These are phyloP conservation scores for Circinella minor DNA, from an alignment of 371 early-diverging fungal genomes.

Conservation along the genomic window DNA sequence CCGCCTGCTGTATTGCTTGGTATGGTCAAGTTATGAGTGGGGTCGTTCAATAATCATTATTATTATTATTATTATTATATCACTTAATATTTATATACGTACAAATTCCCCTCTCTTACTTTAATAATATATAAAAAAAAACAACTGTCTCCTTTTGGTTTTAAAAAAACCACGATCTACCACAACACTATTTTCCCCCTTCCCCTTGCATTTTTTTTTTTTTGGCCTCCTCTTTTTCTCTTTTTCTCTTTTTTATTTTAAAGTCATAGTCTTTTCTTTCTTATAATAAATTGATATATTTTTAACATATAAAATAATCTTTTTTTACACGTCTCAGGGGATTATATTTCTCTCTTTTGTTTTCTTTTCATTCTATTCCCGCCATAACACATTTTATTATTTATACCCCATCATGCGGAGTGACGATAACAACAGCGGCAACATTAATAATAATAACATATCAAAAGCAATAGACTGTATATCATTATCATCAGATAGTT, in stretches of 20 bases:
- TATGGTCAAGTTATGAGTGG: not conserved
- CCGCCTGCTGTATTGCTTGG: conserved; percentile 10
- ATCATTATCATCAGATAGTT: not conserved
- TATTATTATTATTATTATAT: not conserved
- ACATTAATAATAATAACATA: not conserved
- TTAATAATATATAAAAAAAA: no score
- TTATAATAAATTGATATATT: no score
- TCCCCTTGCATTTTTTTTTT: conserved; percentile 18
- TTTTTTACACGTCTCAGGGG: not conserved
- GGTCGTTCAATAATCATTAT: not conserved
- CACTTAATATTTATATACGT: no score
- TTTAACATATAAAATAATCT: not conserved
- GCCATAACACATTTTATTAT: conserved; percentile 5
- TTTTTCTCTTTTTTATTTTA: conserved; percentile 9
- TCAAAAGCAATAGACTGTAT: not conserved
- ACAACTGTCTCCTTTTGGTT: not conserved
- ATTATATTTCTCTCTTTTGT: not conserved
- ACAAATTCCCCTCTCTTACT: not conserved
- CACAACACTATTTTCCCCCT: not conserved
- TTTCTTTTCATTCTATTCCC: conserved; percentile 20
- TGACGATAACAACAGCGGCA: not conserved
- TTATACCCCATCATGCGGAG: conserved; percentile 7
- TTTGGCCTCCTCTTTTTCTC: conserved; percentile 19
- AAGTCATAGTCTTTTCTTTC: conserved; percentile 12
- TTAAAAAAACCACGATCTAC: not conserved